Percentiles rank a stretch among this genome's conserved stretches.
These are phyloP conservation scores for Mallotus japonicus DNA, from an alignment of 441 rosid genomes.

Conservation along the genomic window DNA sequence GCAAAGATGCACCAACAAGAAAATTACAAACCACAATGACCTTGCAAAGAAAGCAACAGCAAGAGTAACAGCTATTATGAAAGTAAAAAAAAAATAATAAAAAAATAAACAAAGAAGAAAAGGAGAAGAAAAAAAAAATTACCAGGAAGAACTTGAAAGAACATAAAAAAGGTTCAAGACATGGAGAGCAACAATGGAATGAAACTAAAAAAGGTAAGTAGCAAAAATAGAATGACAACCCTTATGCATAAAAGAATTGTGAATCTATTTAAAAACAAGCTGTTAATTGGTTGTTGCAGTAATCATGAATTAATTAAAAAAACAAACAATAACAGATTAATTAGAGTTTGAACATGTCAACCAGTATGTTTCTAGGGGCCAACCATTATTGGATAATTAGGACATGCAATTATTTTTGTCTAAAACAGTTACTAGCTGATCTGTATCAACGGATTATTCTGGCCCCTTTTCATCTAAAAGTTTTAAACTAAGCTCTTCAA, in stretches of 20 bases:
- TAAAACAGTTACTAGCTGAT: not conserved
- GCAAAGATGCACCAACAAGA: not conserved
- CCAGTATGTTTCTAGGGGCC: not conserved
- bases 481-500: not conserved
- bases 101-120: not conserved
- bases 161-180: not conserved
- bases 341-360: constrained; percentile 4
- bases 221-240: not conserved
- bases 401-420: constrained; percentile 3
- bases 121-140: not conserved
- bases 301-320: not conserved
- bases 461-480: not conserved
- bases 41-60: constrained; percentile 9
- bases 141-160: not conserved
- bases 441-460: not conserved
- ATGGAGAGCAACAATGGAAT: too few relatives aligned
- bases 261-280: not conserved
- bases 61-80: too few relatives aligned
- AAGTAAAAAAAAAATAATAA: not conserved
- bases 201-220: not conserved
- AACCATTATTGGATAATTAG: constrained; percentile 6
- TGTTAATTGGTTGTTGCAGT: not conserved
- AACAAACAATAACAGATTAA: not conserved
- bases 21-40: not conserved
- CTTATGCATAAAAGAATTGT: not conserved